Evolutionary conservation across 2,329 filamentous ascomycete genomes (phyloP), one percentile per base, ranked within the genome.

Genomic region (Trichoderma cornu-damae): DNA sequence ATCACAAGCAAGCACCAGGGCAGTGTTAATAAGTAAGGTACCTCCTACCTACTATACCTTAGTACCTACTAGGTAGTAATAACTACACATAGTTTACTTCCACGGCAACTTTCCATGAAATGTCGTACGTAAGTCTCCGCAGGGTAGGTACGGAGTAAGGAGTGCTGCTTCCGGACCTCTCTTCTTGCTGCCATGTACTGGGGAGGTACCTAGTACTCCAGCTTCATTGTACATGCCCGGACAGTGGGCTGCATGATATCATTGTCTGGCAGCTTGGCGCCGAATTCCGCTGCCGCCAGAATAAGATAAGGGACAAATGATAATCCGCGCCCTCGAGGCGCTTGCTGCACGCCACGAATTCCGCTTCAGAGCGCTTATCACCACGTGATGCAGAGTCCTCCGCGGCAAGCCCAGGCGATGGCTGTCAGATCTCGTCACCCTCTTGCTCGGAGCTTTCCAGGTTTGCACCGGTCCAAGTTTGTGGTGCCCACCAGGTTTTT

Each of bases 341-440:
- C 18, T 28, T 12, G 22, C 46, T 2, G 28, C 12, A 24, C 44
- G 32, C 9, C 9, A 14, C 20, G 22, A 57, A 57, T 42, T 44
- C 54, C 56, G 50, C 46, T 20, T 9, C 38, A 44, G 8, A 38
- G 26, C 22, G 51, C 61, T 69, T 70, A 71, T 72, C 67, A 57
- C 18, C 70, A 72, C 70, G 70, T 72, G 69, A 71, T 52, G 60
- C 64, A 61, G 64, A 67, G 64, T 62, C 51, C 64, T 62, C 65
- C 67, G 68, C 65, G 63, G 60, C 59, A 65, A 62, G 56, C 40
- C 59, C 62, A 61, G 62, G 65, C 63, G 61, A 65, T 64, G 64
- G 64, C 64, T 61, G 61, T 65, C 62, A 69, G 66, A 69, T 70
- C 66, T 65, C 65, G 62, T 70, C 68, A 68, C 69, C 68, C 68